Conservation (phyloP, 331 rosid genomes). For the Arachis monticola region DNA sequence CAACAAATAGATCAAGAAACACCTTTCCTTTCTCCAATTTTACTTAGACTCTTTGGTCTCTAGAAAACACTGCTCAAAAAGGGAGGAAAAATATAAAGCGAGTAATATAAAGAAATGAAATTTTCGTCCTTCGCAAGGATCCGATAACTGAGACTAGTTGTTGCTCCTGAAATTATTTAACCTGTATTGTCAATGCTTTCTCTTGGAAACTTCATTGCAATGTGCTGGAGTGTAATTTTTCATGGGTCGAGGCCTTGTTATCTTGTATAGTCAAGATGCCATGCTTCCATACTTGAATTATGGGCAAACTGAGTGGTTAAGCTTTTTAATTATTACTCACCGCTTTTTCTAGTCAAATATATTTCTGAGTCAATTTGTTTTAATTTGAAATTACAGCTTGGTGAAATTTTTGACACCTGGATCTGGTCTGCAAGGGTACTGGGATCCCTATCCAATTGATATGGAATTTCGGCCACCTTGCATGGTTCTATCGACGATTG, state of each 20-base stretch:
- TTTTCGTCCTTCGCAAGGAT: not conserved
- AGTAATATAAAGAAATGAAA: not conserved
- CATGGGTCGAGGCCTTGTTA: not conserved
- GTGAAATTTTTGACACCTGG: constrained; percentile 93
- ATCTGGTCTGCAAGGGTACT: constrained; percentile 90
- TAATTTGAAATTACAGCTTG: constrained; percentile 68
- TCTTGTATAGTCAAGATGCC: constrained; percentile 7
- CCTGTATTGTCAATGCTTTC: not conserved
- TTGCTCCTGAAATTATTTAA: not conserved
- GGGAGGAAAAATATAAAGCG: not conserved
- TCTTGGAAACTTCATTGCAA: constrained; percentile 2
- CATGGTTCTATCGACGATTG: constrained; percentile 96
- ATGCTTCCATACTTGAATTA: constrained; percentile 6
- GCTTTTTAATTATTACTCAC: constrained; percentile 10
- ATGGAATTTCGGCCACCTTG: constrained; percentile 99
- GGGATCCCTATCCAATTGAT: constrained; percentile 99
- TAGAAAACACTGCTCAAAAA: not conserved
- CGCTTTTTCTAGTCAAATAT: not conserved
- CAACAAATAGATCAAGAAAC: not conserved
- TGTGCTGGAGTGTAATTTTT: not conserved
- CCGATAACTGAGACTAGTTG: not conserved
- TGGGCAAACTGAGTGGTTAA: constrained; percentile 8
- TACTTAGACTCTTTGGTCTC: not conserved
- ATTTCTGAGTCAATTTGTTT: constrained; percentile 20
- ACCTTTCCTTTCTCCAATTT: not conserved